Evolutionary conservation across 1,139 yeast genomes (phyloP), one percentile per base, ranked within the genome.

Genomic region (Hemisphaericaspora xylofermentans): DNA sequence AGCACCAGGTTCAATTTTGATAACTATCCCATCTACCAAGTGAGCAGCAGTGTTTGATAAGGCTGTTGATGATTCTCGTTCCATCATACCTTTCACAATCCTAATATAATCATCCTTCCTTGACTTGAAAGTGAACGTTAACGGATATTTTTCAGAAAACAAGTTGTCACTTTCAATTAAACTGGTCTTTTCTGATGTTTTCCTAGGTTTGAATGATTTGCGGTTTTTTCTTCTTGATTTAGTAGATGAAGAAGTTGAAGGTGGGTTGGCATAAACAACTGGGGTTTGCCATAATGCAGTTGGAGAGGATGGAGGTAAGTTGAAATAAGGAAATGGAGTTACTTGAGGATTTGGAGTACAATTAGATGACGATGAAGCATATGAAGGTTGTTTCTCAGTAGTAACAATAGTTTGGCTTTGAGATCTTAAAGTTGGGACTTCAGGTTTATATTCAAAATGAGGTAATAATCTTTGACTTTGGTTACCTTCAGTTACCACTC

Each of bases 381-480:
- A 14, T 25, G 30, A 43, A 19, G 5, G 25, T 26, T 6, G 19
- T 24, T 17, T 27, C 37, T 32, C 39, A 21, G 25, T 26, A 3
- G 36, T 18, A 27, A 14, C 15, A 14, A 35, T 38, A 5, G 30
- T 5, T 26, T 31, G 32, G 16, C 35, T 39, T 21, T 39, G 35
- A n/a, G 35, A 33, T 19, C 27, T 29, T 12, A 35, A 19, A 10
- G 25, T 35, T 2, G 39, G 39, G 16, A 22, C 27, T 8, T 14
- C 14, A 17, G n/a, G 40, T 17, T 31, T 29, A 16, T 22, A 42
- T 4, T 36, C 36, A 38, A 40, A 43, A 10, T 36, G 39, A 6
- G 48, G 42, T 15, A 35, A 35, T 24, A 45, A 35, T 28, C 42
- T 39, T 14, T 38, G 37, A 12, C 31, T 37, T 18, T 42, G 41